These are phyloP conservation scores for Mycena pura DNA, from an alignment of 768 basidiomycete species.

Conservation along the genomic window DNA sequence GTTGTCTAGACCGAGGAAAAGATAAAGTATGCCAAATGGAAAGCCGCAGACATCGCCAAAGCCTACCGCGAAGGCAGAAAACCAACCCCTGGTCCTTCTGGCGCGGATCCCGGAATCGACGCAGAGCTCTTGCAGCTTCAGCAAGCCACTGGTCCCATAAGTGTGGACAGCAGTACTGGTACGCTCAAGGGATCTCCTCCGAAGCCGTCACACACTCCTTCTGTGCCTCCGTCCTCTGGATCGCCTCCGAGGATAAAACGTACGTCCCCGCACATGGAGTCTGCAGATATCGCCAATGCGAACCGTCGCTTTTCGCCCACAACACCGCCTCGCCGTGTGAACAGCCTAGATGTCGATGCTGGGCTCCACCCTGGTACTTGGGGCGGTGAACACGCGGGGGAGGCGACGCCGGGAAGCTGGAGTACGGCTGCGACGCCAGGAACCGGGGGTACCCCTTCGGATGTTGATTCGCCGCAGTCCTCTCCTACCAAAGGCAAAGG, in stretches of 20 bases:
- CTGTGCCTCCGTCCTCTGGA: conserved; percentile 27
- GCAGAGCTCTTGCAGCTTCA: conserved; percentile 28
- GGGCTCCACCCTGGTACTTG: conserved; percentile 28
- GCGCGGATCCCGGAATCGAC: conserved; percentile 40
- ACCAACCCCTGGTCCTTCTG: conserved; percentile 82
- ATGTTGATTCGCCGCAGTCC: conserved; percentile 13
- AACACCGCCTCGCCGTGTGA: conserved; percentile 27
- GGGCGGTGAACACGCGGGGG: conserved; percentile 33
- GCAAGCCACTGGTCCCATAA: conserved; percentile 4
- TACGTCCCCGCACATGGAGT: conserved; percentile 33
- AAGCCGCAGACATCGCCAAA: conserved; percentile 93
- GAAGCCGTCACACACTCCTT: conserved; percentile 26
- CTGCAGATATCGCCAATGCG: conserved; percentile 27
- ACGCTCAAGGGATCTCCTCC: conserved; percentile 32
- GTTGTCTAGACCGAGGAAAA: conserved; percentile 77
- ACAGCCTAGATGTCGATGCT: conserved; percentile 18
- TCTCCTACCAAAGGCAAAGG: conserved; percentile 25
- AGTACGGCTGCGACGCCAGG: conserved; percentile 23
- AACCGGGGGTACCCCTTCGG: conserved; percentile 28
- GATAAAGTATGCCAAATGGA: conserved; percentile 95
- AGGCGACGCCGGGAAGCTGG: conserved; percentile 66
- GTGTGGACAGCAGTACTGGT: conserved; percentile 4
- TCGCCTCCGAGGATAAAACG: conserved; percentile 35
- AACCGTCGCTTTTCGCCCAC: conserved; percentile 29
- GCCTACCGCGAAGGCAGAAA: conserved; percentile 92